Evolutionary conservation across 768 basidiomycete genomes (phyloP).

Genomic region (Lactarius pseudohatsudake): DNA sequence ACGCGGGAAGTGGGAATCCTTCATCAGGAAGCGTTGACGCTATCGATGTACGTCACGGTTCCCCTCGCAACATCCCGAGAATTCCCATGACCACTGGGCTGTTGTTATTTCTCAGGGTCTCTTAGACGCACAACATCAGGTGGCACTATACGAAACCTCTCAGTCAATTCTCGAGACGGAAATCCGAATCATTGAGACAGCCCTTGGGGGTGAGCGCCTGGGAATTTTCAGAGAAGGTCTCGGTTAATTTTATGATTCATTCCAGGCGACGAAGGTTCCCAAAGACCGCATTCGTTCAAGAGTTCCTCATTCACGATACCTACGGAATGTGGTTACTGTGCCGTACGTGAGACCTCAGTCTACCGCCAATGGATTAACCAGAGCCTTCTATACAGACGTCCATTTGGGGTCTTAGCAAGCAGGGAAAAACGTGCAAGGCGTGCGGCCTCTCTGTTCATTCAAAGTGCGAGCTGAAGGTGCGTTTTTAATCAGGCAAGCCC

Average conservation of each 20-base stretch:
- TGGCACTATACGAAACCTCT: constrained; percentile 52
- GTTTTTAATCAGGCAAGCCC: constrained; percentile 21
- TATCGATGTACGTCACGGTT: constrained; percentile 49
- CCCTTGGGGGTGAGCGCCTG: constrained; percentile 58
- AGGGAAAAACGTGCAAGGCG: constrained; percentile 78
- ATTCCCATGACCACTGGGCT: constrained; percentile 17
- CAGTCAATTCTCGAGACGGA: constrained; percentile 63
- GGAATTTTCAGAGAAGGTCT: neutral
- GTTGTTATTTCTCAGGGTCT: constrained; percentile 46
- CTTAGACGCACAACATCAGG: constrained; percentile 62
- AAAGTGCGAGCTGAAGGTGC: constrained; percentile 84
- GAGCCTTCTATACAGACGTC: constrained; percentile 51
- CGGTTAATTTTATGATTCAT: neutral
- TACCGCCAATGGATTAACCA: constrained; percentile 8
- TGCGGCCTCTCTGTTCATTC: constrained; percentile 80
- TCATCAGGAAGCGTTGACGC: constrained; percentile 58
- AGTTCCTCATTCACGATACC: constrained; percentile 85
- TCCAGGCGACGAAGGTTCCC: constrained; percentile 71
- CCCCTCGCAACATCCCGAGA: constrained; percentile 13
- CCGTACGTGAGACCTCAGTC: constrained; percentile 5
- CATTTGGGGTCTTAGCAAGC: constrained; percentile 86
- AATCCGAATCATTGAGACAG: constrained; percentile 55
- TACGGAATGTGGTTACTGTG: constrained; percentile 78
- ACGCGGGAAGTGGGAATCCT: constrained; percentile 48
- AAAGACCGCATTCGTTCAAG: constrained; percentile 77